Base-by-base conservation (phyloP, 495 filamentous ascomycete genomes). In the Astrocystis sublimbata region DNA sequence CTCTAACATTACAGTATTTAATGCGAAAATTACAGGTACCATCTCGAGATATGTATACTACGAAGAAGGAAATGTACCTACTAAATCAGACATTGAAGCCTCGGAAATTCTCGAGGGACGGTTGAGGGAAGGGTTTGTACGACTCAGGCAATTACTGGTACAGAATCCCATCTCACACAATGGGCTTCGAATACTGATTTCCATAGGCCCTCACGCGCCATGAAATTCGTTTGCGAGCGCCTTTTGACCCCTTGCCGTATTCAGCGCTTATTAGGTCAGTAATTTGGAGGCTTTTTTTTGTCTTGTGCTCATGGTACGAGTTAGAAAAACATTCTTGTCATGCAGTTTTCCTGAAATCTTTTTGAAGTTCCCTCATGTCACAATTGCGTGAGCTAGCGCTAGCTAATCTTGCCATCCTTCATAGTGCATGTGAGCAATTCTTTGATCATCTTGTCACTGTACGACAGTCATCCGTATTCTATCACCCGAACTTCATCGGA, bases 11-110 rank as follows among this genome's bases (percentile, higher is more conserved):
- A 12, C 28, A 17, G 12, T 1, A 13, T 12, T 17, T 61, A 41
- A 30, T 33, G n/a, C 6, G 30, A 23, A 28, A 64, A 38, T 61
- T n/a, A 45, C 74, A 58, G 77, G 76, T 49, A 79, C 84, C 45
- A 77, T 86, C n/a, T 77, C 81, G 13, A 83, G 74, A 70, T 86
- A 86, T 46, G 79, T 85, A 36, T 86, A 86, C 65, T 83, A 85
- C 63, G 77, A 81, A 28, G 68, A 76, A 49, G 79, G 78, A 28
- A 68, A 83, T 9, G 76, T 77, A 26, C 83, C 83, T 19, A 78
- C 73, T 0, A 62, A 71, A 28, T 74, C 78, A 60, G 82, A 85
- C 60, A 74, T 86, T 19, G 76, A 73, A 61, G 53, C 68, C n/a
- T 85, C 83, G 9, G 81, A 85, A 68, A 80, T 85, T 64, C 77